These are phyloP conservation scores for Ceratobasidium theobromae DNA, from an alignment of 1,284 basidiomycete species.

Conservation along the genomic window DNA sequence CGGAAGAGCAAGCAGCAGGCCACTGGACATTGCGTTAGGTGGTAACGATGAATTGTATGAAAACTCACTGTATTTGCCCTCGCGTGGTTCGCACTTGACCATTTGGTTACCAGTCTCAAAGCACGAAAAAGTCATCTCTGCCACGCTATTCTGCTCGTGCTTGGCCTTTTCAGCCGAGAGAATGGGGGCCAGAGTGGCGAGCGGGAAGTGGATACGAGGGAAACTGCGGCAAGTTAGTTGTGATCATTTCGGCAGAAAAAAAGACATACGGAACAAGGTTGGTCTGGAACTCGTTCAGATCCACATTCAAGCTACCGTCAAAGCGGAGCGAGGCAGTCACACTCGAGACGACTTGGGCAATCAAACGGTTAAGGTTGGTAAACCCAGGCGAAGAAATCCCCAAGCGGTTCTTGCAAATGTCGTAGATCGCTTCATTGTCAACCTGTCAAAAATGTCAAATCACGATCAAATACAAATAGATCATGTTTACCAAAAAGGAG, in stretches of 20 bases:
- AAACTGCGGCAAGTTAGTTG: conserved; percentile 54
- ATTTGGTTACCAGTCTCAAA: conserved; percentile 99
- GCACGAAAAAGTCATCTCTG: conserved; percentile 98
- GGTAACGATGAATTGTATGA: neutral
- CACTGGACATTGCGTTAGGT: conserved; percentile 50
- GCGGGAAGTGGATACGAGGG: conserved; percentile 98
- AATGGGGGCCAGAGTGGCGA: conserved; percentile 94
- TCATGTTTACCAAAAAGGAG: conserved; percentile 92
- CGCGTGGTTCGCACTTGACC: conserved; percentile 94
- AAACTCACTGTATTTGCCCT: conserved; percentile 92
- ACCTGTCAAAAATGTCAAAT: conserved; percentile 53
- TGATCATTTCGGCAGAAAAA: conserved; percentile 67
- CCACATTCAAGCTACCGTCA: conserved; percentile 97
- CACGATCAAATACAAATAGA: neutral
- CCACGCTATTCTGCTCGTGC: conserved; percentile 97
- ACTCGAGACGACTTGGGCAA: conserved; percentile 97
- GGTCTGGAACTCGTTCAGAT: conserved; percentile 98
- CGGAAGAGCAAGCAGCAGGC: conserved; percentile 89
- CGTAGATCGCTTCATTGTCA: conserved; percentile 98
- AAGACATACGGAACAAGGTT: conserved; percentile 86
- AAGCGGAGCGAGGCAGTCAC: conserved; percentile 97
- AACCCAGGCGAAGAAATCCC: conserved; percentile 87
- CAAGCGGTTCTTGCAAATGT: conserved; percentile 97
- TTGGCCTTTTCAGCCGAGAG: conserved; percentile 81
- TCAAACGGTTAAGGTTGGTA: conserved; percentile 94